Evolutionary conservation across 2,329 filamentous ascomycete genomes (phyloP), one percentile per base, ranked within the genome.

Genomic region (Claviceps sp.): DNA sequence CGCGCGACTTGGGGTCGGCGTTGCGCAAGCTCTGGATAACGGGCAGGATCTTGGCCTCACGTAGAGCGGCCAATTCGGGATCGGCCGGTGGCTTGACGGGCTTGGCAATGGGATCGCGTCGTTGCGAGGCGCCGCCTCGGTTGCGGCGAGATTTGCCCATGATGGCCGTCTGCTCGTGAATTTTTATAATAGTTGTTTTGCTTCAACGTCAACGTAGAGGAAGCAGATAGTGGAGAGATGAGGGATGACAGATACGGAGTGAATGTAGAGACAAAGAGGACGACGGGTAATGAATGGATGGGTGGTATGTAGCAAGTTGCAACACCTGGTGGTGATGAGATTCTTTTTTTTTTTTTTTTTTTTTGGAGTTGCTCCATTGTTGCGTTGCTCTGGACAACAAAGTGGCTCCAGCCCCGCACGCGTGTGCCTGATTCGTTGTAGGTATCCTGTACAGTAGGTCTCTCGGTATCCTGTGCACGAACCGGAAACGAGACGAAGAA

Each of bases 91-190:
- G 77, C 61, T 83, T 84, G 62, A 78, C 67, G 20, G 73, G 63
- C 62, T 81, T 82, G 52, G 72, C 67, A 50, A 81, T 71, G 54
- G 79, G 79, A 60, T 81, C 73, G 52, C 72, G 66, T 50, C 78
- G 75, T 55, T 72, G 69, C 47, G 66, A 65, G 38, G 67, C 68
- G 57, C 72, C 74, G 56, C 66, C 72, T 56, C 76, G 70, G 61
- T 73, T 77, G 54, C 75, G 72, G 41, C 79, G 72, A 30, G 78
- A 76, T 65, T 84, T 84, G 44, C 68, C 81, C 80, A 84, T 84
- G 18, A 44, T 30, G 30, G 30, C 30, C 55, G 47, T n/a, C 7
- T 30, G 14, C 7, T 30, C n/a, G 3, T 30, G 4, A n/a, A 5
- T n/a, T 18, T 4, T 0, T 46, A 30, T 18, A 3, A n/a, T 22